phyloP scores from a whole-genome alignment of 305 asterid genomes.

The Rubia occidens region DNA sequence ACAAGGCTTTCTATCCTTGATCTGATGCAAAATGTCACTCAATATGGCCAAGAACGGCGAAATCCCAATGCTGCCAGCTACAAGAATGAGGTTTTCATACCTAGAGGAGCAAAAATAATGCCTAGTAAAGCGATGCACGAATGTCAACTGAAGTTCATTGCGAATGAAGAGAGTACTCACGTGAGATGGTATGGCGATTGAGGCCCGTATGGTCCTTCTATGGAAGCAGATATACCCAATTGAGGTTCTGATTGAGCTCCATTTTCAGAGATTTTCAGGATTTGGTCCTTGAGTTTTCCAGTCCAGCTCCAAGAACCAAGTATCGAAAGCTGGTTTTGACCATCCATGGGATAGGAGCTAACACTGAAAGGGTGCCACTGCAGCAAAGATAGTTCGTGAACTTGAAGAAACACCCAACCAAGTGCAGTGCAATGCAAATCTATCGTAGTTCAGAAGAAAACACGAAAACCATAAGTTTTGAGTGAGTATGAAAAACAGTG shows the following conservation, averaged over 20 bases:
- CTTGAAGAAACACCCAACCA: slow-evolving; percentile 75
- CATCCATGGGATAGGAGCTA: slow-evolving; percentile 75
- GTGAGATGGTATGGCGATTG: slow-evolving; percentile 66
- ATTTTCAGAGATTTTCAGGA: slow-evolving; percentile 30
- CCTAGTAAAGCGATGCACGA: neutral
- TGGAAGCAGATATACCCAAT: slow-evolving; percentile 41
- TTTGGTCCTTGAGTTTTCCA: slow-evolving; percentile 35
- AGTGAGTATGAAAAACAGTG: too few relatives aligned
- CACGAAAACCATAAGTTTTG: slow-evolving; percentile 8
- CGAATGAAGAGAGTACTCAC: slow-evolving; percentile 27
- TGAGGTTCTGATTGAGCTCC: slow-evolving; percentile 21
- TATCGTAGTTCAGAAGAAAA: slow-evolving; percentile 18
- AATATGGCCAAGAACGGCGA: slow-evolving; percentile 76
- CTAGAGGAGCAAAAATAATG: slow-evolving; percentile 19
- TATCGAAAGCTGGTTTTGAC: slow-evolving; percentile 51
- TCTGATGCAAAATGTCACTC: slow-evolving; percentile 61
- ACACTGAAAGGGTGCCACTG: slow-evolving; percentile 97
- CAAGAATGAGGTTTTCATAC: slow-evolving; percentile 71
- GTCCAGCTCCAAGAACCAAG: slow-evolving; percentile 81
- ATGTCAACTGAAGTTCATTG: too few relatives aligned
- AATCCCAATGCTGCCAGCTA: slow-evolving; percentile 87
- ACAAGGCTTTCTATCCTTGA: slow-evolving; percentile 47
- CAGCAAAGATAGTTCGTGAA: slow-evolving; percentile 64
- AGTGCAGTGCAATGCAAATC: slow-evolving; percentile 77
- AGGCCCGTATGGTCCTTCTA: slow-evolving; percentile 93